Base-by-base conservation (phyloP, 1,139 yeast species). In the Yamadazyma sp. region DNA sequence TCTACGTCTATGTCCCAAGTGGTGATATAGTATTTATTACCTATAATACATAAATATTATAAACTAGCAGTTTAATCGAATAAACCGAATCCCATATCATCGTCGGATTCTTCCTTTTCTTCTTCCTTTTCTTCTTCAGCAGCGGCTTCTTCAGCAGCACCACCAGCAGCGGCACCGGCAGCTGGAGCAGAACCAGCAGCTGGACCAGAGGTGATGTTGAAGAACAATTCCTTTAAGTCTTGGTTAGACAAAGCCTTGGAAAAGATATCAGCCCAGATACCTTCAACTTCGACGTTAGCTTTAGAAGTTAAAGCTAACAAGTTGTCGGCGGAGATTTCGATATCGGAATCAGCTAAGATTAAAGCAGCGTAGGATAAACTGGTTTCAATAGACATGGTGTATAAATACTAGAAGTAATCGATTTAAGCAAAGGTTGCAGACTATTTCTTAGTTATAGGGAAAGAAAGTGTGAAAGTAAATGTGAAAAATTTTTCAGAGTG, bases 51-150 rank as follows among this genome's bases (percentile, higher is more conserved):
- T 22, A 32, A 22, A 32, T 32, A 32, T 28, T 28, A 28, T 27
- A 20, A 20, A 18, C 29, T 20, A 28, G 6, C 11, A 18, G 30
- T 24, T 70, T 83, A 83, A 75, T 83, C 54, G 47, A 50, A 50
- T 73, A 92, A 82, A 79, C 97, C 98, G 89, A 91, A 85, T 56
- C 96, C 98, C 97, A 89, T 88, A 50, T 69, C 81, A 53, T 68
- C 82, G 59, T 84, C 91, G 62, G 77, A 80, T 56, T 74, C 75
- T 43, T 59, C 62, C 58, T 73, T 81, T 58, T 74, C 83, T 63
- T 76, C 77, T 54, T 69, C 80, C 58, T 71, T 77, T 54, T 66
- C 70, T 55, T 64, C 79, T 55, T 69, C 84, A 43, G 67, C 85
- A 45, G 63, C 85, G 42, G 64, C 85, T 48, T 64, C 83, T 44